A percentile compares a stretch with the other conserved stretches of the same genome.
phyloP scores from a whole-genome alignment of 805 yeast species.

The Wickerhamomyces chambardii region DNA sequence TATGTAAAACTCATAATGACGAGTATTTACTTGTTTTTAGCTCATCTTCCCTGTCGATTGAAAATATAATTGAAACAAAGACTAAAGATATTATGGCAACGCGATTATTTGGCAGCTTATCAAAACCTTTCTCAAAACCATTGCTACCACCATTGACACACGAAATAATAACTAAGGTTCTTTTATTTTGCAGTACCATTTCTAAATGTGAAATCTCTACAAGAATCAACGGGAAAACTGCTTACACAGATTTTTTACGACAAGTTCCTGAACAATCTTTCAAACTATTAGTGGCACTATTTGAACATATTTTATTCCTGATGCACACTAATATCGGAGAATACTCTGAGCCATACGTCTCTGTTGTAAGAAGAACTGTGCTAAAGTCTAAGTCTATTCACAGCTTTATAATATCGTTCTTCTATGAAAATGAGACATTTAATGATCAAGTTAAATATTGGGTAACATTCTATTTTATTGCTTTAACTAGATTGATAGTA shows the following conservation, averaged over 20 bases:
- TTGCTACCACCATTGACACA: too few relatives aligned
- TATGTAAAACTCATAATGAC: constrained; percentile 81
- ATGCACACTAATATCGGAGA: too few relatives aligned
- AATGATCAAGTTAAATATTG: background rate
- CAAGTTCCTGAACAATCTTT: constrained; percentile 29
- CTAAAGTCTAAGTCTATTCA: background rate
- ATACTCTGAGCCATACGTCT: constrained; percentile 1
- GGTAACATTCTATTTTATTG: constrained; percentile 1
- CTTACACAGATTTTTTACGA: constrained; percentile 21
- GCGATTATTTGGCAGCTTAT: too few relatives aligned
- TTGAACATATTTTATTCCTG: constrained; percentile 6
- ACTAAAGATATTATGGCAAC: too few relatives aligned
- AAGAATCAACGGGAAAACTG: constrained; percentile 31
- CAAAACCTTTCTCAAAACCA: too few relatives aligned
- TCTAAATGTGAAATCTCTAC: constrained; percentile 51
- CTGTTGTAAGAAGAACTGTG: background rate
- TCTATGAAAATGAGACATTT: constrained; percentile 3
- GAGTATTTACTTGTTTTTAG: constrained; percentile 55
- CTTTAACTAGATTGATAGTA: too few relatives aligned
- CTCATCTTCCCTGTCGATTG: background rate
- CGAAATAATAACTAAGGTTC: too few relatives aligned
- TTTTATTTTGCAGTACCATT: constrained; percentile 42
- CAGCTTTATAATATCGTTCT: constrained; percentile 2
- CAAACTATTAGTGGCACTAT: constrained; percentile 23
- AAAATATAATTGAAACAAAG: constrained; percentile 1